phyloP scores from a whole-genome alignment of 2,329 filamentous ascomycete genomes.

The Zarea fungicola region DNA sequence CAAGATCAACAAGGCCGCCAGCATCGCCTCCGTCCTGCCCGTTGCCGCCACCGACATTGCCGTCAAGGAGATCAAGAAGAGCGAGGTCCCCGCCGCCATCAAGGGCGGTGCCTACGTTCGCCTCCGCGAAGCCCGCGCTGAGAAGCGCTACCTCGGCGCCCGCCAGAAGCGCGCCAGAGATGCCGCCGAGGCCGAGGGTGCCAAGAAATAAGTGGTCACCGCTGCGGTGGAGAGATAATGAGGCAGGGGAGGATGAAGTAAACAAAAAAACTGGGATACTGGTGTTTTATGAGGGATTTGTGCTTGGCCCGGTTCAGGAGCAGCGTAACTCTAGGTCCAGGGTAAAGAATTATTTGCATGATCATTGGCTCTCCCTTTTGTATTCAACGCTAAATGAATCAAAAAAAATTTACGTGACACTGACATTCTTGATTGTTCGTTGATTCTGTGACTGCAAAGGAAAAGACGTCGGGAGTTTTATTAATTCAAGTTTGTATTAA shows the following conservation, averaged over 20 bases:
- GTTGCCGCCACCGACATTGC: conserved; percentile 63
- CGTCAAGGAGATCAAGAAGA: conserved; percentile 74
- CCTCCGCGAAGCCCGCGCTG: conserved; percentile 78
- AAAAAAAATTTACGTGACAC: conserved; percentile 3
- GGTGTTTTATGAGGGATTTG: conserved; percentile 17
- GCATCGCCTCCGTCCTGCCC: conserved; percentile 54
- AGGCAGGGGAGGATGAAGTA: conserved; percentile 14
- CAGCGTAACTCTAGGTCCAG: conserved; percentile 36
- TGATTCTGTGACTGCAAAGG: too few relatives aligned
- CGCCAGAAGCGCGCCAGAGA: conserved; percentile 92
- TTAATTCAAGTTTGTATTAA: not conserved
- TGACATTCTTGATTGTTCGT: not conserved
- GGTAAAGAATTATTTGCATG: conserved; percentile 38
- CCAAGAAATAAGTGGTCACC: conserved; percentile 71
- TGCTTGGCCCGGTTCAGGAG: conserved; percentile 30
- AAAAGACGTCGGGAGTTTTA: not conserved
- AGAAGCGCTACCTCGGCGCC: conserved; percentile 73
- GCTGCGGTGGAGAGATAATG: conserved; percentile 13
- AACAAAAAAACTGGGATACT: conserved; percentile 11
- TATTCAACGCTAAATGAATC: conserved; percentile 26
- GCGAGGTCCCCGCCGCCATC: conserved; percentile 66
- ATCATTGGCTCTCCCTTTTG: conserved; percentile 32
- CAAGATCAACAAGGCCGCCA: conserved; percentile 56
- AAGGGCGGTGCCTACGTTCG: conserved; percentile 84
- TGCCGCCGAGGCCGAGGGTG: conserved; percentile 75